A percentile compares a stretch with the other conserved stretches of the same genome.
Conservation (phyloP, 192 early-diverging fungal genomes). For the Coemansia sp. region DNA sequence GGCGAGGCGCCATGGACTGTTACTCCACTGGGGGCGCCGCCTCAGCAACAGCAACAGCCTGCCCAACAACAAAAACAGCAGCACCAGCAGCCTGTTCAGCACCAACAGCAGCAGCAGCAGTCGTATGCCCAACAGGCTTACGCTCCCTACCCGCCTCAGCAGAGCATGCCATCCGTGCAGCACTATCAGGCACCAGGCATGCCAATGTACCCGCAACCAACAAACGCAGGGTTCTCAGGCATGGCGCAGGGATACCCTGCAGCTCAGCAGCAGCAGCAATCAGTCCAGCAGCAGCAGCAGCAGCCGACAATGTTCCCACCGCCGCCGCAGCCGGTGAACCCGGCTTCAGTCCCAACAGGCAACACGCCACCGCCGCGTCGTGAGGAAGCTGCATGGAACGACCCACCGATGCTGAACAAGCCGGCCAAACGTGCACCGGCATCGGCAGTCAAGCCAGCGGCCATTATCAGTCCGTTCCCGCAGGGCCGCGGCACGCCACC, state of each 20-base stretch:
- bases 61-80: slow-evolving; percentile 21
- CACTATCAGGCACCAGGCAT: slow-evolving; percentile 14
- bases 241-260: slow-evolving; percentile 25
- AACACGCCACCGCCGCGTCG: slow-evolving; percentile 35
- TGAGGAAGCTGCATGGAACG: slow-evolving; percentile 37
- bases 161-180: slow-evolving; percentile 31
- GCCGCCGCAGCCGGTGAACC: slow-evolving; percentile 42
- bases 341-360: slow-evolving; percentile 33
- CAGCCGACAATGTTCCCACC: slow-evolving; percentile 34
- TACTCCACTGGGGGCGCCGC: slow-evolving; percentile 15
- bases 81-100: slow-evolving; percentile 11
- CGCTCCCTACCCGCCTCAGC: slow-evolving; percentile 1
- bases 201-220: slow-evolving; percentile 11
- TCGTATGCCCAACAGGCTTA: slow-evolving; percentile 13
- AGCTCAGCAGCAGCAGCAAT: background rate
- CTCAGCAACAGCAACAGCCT: slow-evolving; percentile 14
- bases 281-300: slow-evolving; percentile 4
- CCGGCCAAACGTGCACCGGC: slow-evolving; percentile 21
- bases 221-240: slow-evolving; percentile 12
- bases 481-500: slow-evolving; percentile 38
- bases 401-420: slow-evolving; percentile 34
- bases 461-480: slow-evolving; percentile 40
- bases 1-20: slow-evolving; percentile 47
- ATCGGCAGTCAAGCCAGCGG: slow-evolving; percentile 15
- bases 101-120: no score